Percentiles rank a stretch among this genome's conserved stretches.
These are phyloP conservation scores for Cyberlindnera japonica DNA, from an alignment of 805 yeast genomes.

Conservation along the genomic window DNA sequence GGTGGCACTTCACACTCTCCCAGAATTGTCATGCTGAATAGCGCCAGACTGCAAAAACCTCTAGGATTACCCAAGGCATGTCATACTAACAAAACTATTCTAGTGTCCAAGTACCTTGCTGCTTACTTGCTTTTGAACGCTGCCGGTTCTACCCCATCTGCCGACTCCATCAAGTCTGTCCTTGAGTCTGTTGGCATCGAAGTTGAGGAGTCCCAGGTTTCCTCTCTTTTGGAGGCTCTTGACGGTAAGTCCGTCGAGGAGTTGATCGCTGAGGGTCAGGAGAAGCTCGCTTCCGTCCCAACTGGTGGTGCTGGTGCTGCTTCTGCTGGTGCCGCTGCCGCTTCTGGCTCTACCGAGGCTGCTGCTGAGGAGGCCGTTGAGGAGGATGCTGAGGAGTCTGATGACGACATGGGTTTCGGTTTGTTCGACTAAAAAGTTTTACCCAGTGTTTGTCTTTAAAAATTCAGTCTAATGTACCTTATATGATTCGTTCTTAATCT, in stretches of 20 bases:
- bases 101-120: slow-evolving; percentile 83
- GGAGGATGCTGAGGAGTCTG: slow-evolving; percentile 62
- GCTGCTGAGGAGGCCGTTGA: slow-evolving; percentile 70
- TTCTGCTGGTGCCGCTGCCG: slow-evolving; percentile 65
- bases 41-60: too few relatives aligned
- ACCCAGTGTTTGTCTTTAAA: not conserved
- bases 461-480: slow-evolving; percentile 17
- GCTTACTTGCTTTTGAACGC: slow-evolving; percentile 97
- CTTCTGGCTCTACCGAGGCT: slow-evolving; percentile 68
- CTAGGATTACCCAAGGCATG: not conserved
- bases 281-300: slow-evolving; percentile 97
- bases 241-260: slow-evolving; percentile 92
- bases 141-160: slow-evolving; percentile 95
- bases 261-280: slow-evolving; percentile 90
- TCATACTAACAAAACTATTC: slow-evolving; percentile 17
- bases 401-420: slow-evolving; percentile 91
- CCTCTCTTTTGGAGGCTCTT: slow-evolving; percentile 74
- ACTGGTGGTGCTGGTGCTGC: slow-evolving; percentile 96
- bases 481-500: slow-evolving; percentile 5
- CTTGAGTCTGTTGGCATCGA: slow-evolving; percentile 95
- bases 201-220: slow-evolving; percentile 84
- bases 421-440: slow-evolving; percentile 79
- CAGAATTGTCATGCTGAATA: too few relatives aligned
- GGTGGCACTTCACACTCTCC: too few relatives aligned
- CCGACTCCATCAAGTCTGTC: slow-evolving; percentile 83